phyloP scores from a whole-genome alignment of 1,139 yeast genomes.

The Suhomyces choctaworum region DNA sequence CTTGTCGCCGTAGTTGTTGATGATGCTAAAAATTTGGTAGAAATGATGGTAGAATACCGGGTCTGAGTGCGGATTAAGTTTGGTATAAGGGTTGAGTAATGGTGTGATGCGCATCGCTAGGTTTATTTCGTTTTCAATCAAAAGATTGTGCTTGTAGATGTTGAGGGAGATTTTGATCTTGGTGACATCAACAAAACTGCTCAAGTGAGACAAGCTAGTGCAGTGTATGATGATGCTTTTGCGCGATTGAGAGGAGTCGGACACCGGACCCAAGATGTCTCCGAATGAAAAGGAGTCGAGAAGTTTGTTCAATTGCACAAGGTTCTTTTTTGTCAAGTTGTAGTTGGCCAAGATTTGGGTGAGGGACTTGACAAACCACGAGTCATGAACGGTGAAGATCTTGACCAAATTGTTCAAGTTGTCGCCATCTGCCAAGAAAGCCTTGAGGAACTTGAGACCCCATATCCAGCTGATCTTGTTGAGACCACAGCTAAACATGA shows the following conservation, averaged over 20 bases:
- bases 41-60: conserved; percentile 44
- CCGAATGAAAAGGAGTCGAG: conserved; percentile 28
- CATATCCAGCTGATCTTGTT: conserved; percentile 70
- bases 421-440: conserved; percentile 55
- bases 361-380: conserved; percentile 83
- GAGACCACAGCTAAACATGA: conserved; percentile 81
- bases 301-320: conserved; percentile 30
- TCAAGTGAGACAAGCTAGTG: conserved; percentile 59
- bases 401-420: conserved; percentile 52
- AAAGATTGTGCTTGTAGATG: conserved; percentile 54
- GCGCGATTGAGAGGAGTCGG: conserved; percentile 4
- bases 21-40: conserved; percentile 51
- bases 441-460: conserved; percentile 72
- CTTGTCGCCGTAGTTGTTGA: conserved; percentile 43
- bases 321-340: conserved; percentile 34
- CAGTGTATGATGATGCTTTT: conserved; percentile 48
- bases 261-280: conserved; percentile 7
- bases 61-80: conserved; percentile 23
- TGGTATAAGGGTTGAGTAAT: conserved; percentile 26
- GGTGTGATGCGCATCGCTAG: conserved; percentile 23
- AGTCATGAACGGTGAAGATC: conserved; percentile 84
- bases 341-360: conserved; percentile 68
- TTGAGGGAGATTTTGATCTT: conserved; percentile 72
- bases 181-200: conserved; percentile 70
- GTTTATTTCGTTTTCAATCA: conserved; percentile 24